A percentile compares a stretch with the other conserved stretches of the same genome.
These are phyloP conservation scores for Coleophoma cylindrospora DNA, from an alignment of 2,329 filamentous ascomycete species.

Conservation along the genomic window DNA sequence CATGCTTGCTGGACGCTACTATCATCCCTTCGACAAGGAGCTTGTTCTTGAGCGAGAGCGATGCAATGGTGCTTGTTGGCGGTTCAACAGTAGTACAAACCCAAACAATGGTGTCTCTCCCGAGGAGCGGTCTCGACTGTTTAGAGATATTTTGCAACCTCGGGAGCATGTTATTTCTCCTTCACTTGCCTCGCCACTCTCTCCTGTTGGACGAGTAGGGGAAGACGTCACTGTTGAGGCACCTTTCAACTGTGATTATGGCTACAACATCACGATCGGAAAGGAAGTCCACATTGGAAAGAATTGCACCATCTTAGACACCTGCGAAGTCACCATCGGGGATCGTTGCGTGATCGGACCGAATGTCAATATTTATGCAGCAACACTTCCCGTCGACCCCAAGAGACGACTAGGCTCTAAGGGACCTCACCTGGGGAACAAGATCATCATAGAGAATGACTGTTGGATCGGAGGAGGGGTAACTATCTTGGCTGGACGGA, in stretches of 20 bases:
- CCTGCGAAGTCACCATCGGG: conserved; percentile 78
- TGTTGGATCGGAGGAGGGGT: conserved; percentile 60
- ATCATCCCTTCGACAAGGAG: conserved; percentile 72
- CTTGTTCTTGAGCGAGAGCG: conserved; percentile 79
- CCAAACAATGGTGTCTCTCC: conserved; percentile 66
- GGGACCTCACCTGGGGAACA: conserved; percentile 64
- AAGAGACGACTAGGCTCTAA: conserved; percentile 69
- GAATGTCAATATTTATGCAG: conserved; percentile 81
- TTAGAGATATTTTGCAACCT: conserved; percentile 67
- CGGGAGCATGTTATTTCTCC: conserved; percentile 52
- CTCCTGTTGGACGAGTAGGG: conserved; percentile 61
- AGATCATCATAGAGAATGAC: conserved; percentile 71
- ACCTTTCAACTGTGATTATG: conserved; percentile 90
- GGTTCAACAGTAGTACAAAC: conserved; percentile 81
- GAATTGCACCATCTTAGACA: conserved; percentile 81
- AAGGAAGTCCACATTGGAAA: conserved; percentile 79
- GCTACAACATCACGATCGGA: conserved; percentile 88
- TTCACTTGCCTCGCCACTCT: conserved; percentile 43
- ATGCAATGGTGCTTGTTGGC: conserved; percentile 75
- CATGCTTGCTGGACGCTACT: conserved; percentile 79
- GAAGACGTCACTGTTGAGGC: conserved; percentile 74
- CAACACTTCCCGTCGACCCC: conserved; percentile 67
- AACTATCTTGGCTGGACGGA: conserved; percentile 52
- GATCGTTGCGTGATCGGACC: conserved; percentile 73
- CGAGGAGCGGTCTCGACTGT: conserved; percentile 63